These are phyloP conservation scores for Tulasnella sp. DNA, from an alignment of 768 basidiomycete genomes.

Conservation along the genomic window DNA sequence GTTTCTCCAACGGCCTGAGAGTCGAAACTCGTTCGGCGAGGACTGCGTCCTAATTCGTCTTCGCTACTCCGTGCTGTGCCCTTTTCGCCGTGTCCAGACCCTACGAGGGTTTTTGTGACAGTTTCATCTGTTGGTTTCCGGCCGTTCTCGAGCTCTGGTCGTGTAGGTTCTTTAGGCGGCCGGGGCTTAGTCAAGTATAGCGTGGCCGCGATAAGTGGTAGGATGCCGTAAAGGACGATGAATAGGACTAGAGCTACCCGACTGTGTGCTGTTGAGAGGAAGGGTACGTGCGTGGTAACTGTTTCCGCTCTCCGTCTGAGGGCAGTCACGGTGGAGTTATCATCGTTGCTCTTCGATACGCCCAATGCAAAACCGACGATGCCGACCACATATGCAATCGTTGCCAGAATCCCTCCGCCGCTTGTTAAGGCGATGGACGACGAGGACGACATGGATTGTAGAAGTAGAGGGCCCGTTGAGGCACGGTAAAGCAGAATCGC, in stretches of 20 bases:
- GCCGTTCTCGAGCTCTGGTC: neutral
- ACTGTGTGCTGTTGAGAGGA: conserved; percentile 51
- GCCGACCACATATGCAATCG: conserved; percentile 47
- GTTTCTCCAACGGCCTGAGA: neutral
- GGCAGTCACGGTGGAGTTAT: conserved; percentile 12
- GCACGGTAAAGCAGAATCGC: conserved; percentile 34
- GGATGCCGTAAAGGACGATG: conserved; percentile 39
- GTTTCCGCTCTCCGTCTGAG: conserved; percentile 27
- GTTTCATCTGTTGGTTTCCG: conserved; percentile 7
- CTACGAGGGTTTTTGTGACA: neutral
- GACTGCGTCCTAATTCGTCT: neutral
- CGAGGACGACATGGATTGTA: neutral
- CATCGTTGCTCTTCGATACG: conserved; percentile 42
- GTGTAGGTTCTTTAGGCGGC: neutral
- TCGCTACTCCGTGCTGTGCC: neutral
- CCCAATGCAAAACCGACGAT: conserved; percentile 49
- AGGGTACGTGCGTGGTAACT: conserved; percentile 15
- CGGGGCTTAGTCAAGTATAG: neutral
- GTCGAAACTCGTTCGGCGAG: neutral
- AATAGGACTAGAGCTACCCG: conserved; percentile 56
- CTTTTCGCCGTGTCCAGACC: neutral
- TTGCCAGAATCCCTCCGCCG: conserved; percentile 29
- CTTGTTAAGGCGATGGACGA: conserved; percentile 24
- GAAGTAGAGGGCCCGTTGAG: conserved; percentile 20
- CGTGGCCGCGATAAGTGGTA: conserved; percentile 14